A percentile compares a stretch with the other conserved stretches of the same genome.
phyloP scores from a whole-genome alignment of 164 flowering plant genomes.

The Magnolia kwangsiensis region DNA sequence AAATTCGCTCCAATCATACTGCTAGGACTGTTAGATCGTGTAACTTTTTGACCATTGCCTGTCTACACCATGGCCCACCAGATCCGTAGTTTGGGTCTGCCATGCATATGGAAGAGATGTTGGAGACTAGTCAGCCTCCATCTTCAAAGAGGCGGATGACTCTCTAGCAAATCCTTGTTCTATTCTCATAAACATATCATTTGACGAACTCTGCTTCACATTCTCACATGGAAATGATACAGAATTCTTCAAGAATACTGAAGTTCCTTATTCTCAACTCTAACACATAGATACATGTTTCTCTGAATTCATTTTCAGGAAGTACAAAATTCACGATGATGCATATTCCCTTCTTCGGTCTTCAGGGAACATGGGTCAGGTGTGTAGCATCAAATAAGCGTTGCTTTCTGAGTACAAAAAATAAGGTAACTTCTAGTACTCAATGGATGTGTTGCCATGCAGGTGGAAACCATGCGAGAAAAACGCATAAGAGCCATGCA shows the following conservation, averaged over 20 bases:
- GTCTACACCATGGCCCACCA: too few relatives aligned
- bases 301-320: conserved; percentile 37
- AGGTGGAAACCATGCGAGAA: conserved; percentile 71
- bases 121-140: not conserved
- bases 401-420: not conserved
- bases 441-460: not conserved
- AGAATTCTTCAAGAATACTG: not conserved
- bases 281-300: not conserved
- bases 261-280: not conserved
- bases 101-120: too few relatives aligned
- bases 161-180: not conserved
- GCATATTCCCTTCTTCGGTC: conserved; percentile 54
- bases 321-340: conserved; percentile 61
- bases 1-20: too few relatives aligned
- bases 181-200: not conserved
- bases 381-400: conserved; percentile 25
- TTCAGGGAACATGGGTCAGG: conserved; percentile 70
- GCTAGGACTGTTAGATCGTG: too few relatives aligned
- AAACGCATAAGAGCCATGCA: conserved; percentile 59
- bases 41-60: too few relatives aligned
- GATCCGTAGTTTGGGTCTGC: too few relatives aligned
- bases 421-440: not conserved
- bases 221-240: not conserved
- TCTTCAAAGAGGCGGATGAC: not conserved
- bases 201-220: not conserved